Base-by-base conservation (phyloP, 768 basidiomycete species). In the Sarcodon aspratus region DNA sequence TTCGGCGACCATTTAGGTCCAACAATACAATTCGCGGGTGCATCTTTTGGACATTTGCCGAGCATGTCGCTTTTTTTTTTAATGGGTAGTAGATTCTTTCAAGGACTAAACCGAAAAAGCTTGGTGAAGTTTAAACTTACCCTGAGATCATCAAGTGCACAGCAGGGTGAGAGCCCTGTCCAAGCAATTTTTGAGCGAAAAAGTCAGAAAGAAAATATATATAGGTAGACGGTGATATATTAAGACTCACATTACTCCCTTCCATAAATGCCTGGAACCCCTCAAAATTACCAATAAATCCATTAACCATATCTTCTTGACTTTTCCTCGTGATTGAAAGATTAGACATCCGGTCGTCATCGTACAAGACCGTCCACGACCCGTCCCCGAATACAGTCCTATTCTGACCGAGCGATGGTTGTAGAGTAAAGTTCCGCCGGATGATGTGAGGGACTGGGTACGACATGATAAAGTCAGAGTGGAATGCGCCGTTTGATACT, bases 101-200 rank as follows among this genome's bases (percentile, higher is more conserved):
- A 6, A 6, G 6, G 10, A 40, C 21, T 15, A 10, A 40, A 10
- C 10, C 5, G 38, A 6, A 40, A n/a, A 37, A 37, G 15, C 10
- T n/a, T n/a, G n/a, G n/a, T n/a, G 15, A 37, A 37, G 4, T 7
- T 10, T n/a, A n/a, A 6, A 10, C 38, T 15, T 49, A 59, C 63
- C 63, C 66, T 38, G 64, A 63, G 17, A 64, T 47, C 11, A 63
- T 66, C n/a, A 58, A 37, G 50, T 68, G 68, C 9, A 66, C 56
- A 12, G 53, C 57, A 9, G 51, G 43, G 45, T 69, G 68, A 10
- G 66, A 49, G 6, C 67, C 66, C n/a, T n/a, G n/a, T n/a, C n/a
- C n/a, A n/a, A n/a, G n/a, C n/a, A n/a, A 40, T 10, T 40, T 40
- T 10, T 4, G 10, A 40, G 38, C n/a, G 10, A 6, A 10, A 40